Percentiles rank a stretch among this genome's conserved stretches.
Evolutionary conservation across 352 stramenopile genomes (phyloP).

Genomic region (Plasmopara halstedii): DNA sequence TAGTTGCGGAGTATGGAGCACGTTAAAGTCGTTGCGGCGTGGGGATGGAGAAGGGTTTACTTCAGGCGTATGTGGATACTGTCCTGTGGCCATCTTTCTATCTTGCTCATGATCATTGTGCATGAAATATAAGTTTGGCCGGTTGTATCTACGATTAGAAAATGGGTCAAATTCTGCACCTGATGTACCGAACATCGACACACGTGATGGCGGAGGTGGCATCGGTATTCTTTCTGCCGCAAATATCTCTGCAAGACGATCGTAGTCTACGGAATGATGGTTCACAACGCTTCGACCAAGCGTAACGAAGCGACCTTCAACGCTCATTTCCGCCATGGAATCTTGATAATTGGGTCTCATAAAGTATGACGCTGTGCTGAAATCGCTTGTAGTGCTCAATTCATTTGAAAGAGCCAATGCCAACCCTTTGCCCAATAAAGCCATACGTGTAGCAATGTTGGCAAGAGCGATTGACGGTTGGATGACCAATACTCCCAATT

Average conservation of each 20-base stretch:
- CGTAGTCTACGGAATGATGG: slow-evolving; percentile 58
- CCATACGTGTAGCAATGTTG: slow-evolving; percentile 60
- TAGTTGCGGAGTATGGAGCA: slow-evolving; percentile 3
- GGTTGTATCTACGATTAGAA: slow-evolving; percentile 25
- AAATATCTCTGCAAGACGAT: slow-evolving; percentile 31
- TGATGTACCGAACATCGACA: slow-evolving; percentile 62
- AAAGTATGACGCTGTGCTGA: slow-evolving; percentile 54
- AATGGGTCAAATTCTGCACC: slow-evolving; percentile 35
- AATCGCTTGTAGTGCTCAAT: slow-evolving; percentile 40
- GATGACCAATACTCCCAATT: slow-evolving; percentile 30
- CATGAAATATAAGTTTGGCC: slow-evolving; percentile 48
- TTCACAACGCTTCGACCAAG: slow-evolving; percentile 55
- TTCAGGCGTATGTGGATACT: slow-evolving; percentile 16
- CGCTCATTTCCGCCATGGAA: slow-evolving; percentile 31
- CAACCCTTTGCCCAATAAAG: slow-evolving; percentile 37
- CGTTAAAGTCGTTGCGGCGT: slow-evolving; percentile 6
- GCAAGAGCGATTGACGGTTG: slow-evolving; percentile 60
- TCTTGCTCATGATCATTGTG: slow-evolving; percentile 26
- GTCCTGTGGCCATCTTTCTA: slow-evolving; percentile 19
- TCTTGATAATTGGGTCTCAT: slow-evolving; percentile 24
- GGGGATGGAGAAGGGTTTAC: slow-evolving; percentile 11
- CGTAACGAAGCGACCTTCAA: slow-evolving; percentile 28
- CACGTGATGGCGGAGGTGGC: slow-evolving; percentile 42
- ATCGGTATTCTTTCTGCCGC: slow-evolving; percentile 25
- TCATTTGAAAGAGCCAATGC: slow-evolving; percentile 33